Evolutionary conservation across 2,329 filamentous ascomycete genomes (phyloP).

Genomic region (Exophiala bonariae): DNA sequence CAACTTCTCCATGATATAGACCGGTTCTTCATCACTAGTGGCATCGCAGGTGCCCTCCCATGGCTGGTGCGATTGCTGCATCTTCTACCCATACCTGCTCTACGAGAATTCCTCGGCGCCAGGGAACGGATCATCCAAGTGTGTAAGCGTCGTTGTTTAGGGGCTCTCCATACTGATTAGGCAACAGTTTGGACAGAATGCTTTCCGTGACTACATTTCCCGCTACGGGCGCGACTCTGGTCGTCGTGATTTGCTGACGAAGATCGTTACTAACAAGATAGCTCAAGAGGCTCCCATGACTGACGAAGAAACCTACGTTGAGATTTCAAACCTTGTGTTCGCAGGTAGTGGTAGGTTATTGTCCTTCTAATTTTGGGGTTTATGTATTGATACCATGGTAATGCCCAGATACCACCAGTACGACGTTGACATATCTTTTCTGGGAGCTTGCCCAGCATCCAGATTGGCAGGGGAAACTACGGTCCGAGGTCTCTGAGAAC

Average conservation of each 20-base stretch:
- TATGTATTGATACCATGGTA: background rate
- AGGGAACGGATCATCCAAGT: slow-evolving; percentile 2
- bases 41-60: slow-evolving; percentile 2
- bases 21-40: slow-evolving; percentile 7
- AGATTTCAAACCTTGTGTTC: slow-evolving; percentile 16
- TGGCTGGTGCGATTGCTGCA: background rate
- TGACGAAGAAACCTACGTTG: slow-evolving; percentile 7
- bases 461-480: slow-evolving; percentile 26
- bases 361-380: background rate
- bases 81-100: background rate
- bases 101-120: slow-evolving; percentile 5
- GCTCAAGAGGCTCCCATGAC: slow-evolving; percentile 2
- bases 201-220: slow-evolving; percentile 8
- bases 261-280: slow-evolving; percentile 7
- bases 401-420: slow-evolving; percentile 41
- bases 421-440: slow-evolving; percentile 32
- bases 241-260: slow-evolving; percentile 15
- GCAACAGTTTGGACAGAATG: slow-evolving; percentile 9
- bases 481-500: slow-evolving; percentile 21
- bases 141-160: background rate
- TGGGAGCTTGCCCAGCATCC: slow-evolving; percentile 26
- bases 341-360: slow-evolving; percentile 13
- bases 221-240: slow-evolving; percentile 9
- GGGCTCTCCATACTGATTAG: background rate
- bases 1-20: slow-evolving; percentile 10